phyloP scores from a whole-genome alignment of 1,284 basidiomycete species.

The Puccinia coronata region DNA sequence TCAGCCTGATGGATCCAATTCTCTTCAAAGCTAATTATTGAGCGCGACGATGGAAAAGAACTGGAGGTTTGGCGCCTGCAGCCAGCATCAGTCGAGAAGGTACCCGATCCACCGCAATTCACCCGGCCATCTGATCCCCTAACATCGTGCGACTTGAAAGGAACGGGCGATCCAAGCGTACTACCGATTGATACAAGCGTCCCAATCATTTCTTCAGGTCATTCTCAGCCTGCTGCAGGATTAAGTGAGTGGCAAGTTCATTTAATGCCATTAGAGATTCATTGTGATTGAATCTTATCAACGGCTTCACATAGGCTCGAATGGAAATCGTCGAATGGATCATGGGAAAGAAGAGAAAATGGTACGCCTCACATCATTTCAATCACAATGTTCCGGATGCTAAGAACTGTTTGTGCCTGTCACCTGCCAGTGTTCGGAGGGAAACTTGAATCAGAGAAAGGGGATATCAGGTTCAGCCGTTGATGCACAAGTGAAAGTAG shows the following conservation, averaged over 20 bases:
- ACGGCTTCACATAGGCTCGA: neutral
- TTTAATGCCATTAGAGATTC: neutral
- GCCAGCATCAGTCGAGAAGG: neutral
- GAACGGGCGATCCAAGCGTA: neutral
- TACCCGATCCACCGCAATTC: neutral
- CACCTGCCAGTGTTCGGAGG: neutral
- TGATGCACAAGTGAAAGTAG: neutral
- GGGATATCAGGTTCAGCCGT: neutral
- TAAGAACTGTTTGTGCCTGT: neutral
- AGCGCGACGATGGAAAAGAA: slow-evolving; percentile 33
- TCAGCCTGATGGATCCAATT: no score
- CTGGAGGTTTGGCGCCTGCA: slow-evolving; percentile 31
- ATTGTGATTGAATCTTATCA: neutral
- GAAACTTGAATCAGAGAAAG: neutral
- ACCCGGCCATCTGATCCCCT: neutral
- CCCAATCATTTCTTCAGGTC: neutral
- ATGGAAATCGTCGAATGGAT: neutral
- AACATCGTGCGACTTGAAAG: neutral
- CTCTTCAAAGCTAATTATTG: slow-evolving; percentile 26
- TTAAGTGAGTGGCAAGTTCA: neutral
- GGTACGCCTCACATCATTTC: neutral
- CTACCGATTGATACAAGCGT: neutral
- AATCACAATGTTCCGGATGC: neutral
- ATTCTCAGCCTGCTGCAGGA: neutral
- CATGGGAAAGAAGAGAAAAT: neutral